A percentile compares a stretch with the other conserved stretches of the same genome.
phyloP scores from a whole-genome alignment of 345 rosid species.

The Alliaria petiolata region DNA sequence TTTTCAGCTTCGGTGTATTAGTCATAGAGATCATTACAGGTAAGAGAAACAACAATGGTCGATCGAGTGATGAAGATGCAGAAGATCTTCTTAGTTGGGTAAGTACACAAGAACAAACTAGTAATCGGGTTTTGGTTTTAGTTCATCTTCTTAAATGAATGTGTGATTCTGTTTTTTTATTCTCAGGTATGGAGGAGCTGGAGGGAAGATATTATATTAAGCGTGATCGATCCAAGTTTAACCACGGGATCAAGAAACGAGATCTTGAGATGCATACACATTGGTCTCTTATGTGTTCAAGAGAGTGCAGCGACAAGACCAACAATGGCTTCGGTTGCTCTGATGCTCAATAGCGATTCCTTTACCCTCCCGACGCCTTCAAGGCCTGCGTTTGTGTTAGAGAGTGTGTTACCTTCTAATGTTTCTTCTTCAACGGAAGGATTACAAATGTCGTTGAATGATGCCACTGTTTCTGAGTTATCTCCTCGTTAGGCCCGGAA shows the following conservation, averaged over 20 bases:
- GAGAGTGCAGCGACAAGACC: slow-evolving; percentile 39
- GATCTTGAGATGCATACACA: slow-evolving; percentile 47
- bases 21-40: slow-evolving; percentile 33
- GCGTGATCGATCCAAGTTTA: slow-evolving; percentile 39
- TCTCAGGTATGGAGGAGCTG: slow-evolving; percentile 52
- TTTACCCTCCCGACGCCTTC: slow-evolving; percentile 39
- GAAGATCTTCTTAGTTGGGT: slow-evolving; percentile 32
- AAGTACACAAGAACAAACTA: neutral
- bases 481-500: slow-evolving; percentile 4
- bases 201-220: slow-evolving; percentile 35
- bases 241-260: slow-evolving; percentile 24
- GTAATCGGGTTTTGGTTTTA: neutral
- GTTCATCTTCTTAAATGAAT: neutral
- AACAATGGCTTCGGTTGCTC: slow-evolving; percentile 40
- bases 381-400: slow-evolving; percentile 37
- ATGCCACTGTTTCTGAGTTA: slow-evolving; percentile 10
- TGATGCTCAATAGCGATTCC: slow-evolving; percentile 45
- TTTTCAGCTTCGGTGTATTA: slow-evolving; percentile 33
- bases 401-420: neutral
- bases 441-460: slow-evolving; percentile 7
- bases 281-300: slow-evolving; percentile 56
- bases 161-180: neutral
- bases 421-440: slow-evolving; percentile 8
- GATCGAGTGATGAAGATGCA: slow-evolving; percentile 12
- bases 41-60: slow-evolving; percentile 20